Evolutionary conservation across 2,329 filamentous ascomycete genomes (phyloP).

Genomic region (Paraphaeosphaeria minitans): DNA sequence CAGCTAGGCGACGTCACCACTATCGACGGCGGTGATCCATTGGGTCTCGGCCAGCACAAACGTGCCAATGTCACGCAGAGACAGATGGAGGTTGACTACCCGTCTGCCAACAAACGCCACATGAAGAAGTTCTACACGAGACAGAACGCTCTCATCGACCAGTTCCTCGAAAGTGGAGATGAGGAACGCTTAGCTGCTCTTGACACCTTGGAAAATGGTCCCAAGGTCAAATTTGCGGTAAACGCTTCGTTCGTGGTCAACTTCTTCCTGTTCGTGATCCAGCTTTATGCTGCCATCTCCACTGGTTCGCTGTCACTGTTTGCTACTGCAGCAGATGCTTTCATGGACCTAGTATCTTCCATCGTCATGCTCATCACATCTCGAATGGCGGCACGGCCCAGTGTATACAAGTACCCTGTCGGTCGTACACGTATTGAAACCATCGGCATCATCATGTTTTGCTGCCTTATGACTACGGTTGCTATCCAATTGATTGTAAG

Average conservation of each 20-base stretch:
- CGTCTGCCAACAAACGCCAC: conserved; percentile 43
- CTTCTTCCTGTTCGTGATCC: conserved; percentile 61
- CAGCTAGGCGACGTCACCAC: conserved; percentile 31
- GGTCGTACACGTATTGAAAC: conserved; percentile 68
- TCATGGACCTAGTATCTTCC: conserved; percentile 69
- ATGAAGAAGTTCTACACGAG: conserved; percentile 51
- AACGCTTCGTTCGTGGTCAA: conserved; percentile 47
- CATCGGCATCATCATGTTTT: conserved; percentile 69
- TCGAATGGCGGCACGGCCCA: conserved; percentile 62
- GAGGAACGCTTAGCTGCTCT: conserved; percentile 60
- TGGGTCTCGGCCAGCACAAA: conserved; percentile 42
- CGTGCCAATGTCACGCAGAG: conserved; percentile 46
- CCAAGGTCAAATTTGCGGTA: conserved; percentile 47
- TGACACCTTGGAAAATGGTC: conserved; percentile 56
- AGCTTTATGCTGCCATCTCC: conserved; percentile 63
- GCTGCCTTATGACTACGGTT: conserved; percentile 69
- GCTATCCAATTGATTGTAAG: conserved; percentile 65
- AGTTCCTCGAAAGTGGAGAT: conserved; percentile 61
- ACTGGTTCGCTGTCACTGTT: conserved; percentile 67
- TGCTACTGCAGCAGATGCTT: conserved; percentile 69
- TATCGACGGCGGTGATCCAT: conserved; percentile 39
- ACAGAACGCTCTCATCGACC: conserved; percentile 49
- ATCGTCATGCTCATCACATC: conserved; percentile 67
- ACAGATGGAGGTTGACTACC: conserved; percentile 57
- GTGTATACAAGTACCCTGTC: conserved; percentile 67